These are phyloP conservation scores for Sordariomycetes sp. DNA, from an alignment of 2,329 filamentous ascomycete genomes.

Conservation along the genomic window DNA sequence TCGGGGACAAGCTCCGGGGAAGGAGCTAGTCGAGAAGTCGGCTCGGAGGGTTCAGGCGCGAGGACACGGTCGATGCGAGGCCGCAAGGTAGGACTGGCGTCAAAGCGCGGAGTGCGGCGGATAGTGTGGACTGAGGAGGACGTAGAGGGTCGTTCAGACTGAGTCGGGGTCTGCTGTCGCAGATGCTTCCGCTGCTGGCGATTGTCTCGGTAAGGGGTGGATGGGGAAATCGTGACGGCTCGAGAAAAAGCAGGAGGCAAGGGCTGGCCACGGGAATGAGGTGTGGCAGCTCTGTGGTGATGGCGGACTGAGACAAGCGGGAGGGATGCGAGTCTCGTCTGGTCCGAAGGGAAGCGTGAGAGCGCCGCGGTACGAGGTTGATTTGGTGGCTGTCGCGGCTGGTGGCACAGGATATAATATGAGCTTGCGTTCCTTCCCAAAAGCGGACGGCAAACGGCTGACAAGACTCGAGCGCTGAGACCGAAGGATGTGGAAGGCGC, in stretches of 20 bases:
- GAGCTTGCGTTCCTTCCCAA: neutral
- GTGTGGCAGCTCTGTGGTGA: neutral
- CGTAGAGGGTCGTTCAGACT: slow-evolving; percentile 29
- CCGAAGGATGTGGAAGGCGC: neutral
- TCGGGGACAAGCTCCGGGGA: slow-evolving; percentile 17
- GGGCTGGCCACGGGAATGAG: neutral
- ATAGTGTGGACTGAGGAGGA: slow-evolving; percentile 35
- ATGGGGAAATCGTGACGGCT: slow-evolving; percentile 44
- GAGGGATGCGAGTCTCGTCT: neutral
- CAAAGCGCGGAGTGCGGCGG: slow-evolving; percentile 41
- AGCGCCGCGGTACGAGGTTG: neutral
- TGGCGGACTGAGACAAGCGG: neutral
- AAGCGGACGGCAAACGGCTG: neutral
- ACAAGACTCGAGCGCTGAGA: neutral
- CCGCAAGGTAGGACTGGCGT: slow-evolving; percentile 29
- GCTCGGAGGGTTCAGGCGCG: slow-evolving; percentile 7
- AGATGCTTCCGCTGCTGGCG: slow-evolving; percentile 31
- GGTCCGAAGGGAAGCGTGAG: neutral
- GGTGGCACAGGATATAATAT: neutral
- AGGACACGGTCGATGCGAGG: slow-evolving; percentile 33
- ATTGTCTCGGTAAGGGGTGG: slow-evolving; percentile 23
- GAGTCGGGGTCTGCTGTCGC: slow-evolving; percentile 23
- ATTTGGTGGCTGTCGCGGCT: neutral
- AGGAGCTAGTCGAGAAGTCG: slow-evolving; percentile 32
- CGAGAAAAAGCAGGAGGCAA: slow-evolving; percentile 21